Evolutionary conservation across 148 eudicot species (phyloP).

Genomic region (Rhododendron simsii): DNA sequence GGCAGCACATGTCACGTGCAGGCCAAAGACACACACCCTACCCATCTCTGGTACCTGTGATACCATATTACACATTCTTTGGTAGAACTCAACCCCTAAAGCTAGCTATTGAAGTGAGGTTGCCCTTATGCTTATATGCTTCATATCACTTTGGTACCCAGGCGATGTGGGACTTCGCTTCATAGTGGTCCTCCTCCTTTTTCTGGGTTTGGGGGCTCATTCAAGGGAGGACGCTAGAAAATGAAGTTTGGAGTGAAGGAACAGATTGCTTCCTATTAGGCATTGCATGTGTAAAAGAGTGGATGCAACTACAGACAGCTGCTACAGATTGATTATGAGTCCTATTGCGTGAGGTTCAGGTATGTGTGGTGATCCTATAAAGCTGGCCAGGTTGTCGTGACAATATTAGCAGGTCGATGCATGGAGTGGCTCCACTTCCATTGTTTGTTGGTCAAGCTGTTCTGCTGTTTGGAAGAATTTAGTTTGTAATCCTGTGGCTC

Average conservation of each 20-base stretch:
- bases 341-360: background rate
- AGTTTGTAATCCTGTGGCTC: background rate
- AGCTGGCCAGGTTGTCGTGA: background rate
- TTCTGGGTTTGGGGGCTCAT: background rate
- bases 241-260: background rate
- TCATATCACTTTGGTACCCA: too few species aligned
- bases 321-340: background rate
- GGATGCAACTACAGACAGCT: background rate
- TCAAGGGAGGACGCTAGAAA: background rate
- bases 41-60: too few species aligned
- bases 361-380: background rate
- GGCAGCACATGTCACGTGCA: too few species aligned
- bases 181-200: background rate
- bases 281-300: background rate
- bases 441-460: background rate
- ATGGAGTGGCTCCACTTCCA: background rate
- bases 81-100: too few species aligned
- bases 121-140: too few species aligned
- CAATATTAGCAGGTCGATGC: background rate
- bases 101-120: too few species aligned
- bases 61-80: too few species aligned
- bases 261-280: background rate
- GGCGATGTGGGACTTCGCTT: too few species aligned
- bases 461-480: background rate
- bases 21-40: too few species aligned